Conservation (phyloP, 306 rosid species). For the Albizia julibrissin region DNA sequence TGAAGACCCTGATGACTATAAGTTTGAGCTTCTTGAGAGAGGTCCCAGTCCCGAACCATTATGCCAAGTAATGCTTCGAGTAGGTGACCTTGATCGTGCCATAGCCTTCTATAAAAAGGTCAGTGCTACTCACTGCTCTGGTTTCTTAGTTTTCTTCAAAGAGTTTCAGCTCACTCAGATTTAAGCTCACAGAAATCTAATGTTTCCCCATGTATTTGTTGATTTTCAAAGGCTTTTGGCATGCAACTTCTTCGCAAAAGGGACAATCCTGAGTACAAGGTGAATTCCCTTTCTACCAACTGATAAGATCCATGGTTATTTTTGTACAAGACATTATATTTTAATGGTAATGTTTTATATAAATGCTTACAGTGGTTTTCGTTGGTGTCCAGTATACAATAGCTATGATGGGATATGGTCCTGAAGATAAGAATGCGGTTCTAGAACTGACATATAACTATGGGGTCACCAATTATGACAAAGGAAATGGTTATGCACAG, state of each 20-base stretch:
- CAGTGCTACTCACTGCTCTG: constrained; percentile 32
- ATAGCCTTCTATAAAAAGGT: constrained; percentile 82
- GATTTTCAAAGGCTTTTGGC: constrained; percentile 70
- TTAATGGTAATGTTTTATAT: not conserved
- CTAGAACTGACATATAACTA: constrained; percentile 88
- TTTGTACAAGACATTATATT: not conserved
- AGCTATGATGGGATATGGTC: constrained; percentile 76
- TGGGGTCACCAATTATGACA: constrained; percentile 79
- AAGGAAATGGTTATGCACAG: constrained; percentile 90
- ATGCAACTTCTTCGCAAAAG: constrained; percentile 83
- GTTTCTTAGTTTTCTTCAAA: constrained; percentile 22
- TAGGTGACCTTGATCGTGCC: constrained; percentile 84
- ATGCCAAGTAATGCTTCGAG: constrained; percentile 92
- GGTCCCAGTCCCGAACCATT: constrained; percentile 81
- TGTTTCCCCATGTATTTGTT: constrained; percentile 25
- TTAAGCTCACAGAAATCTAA: constrained; percentile 27
- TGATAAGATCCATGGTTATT: constrained; percentile 26
- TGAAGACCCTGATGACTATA: constrained; percentile 93
- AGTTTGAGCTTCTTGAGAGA: constrained; percentile 83
- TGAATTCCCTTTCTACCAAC: constrained; percentile 34
- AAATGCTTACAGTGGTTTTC: not conserved
- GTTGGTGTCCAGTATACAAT: constrained; percentile 56
- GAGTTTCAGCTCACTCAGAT: constrained; percentile 14
- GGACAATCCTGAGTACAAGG: constrained; percentile 86
- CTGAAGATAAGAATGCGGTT: constrained; percentile 79